A percentile compares a stretch with the other conserved stretches of the same genome.
These are phyloP conservation scores for Phalaenopsis equestris DNA, from an alignment of 106 monocot genomes.

Conservation along the genomic window DNA sequence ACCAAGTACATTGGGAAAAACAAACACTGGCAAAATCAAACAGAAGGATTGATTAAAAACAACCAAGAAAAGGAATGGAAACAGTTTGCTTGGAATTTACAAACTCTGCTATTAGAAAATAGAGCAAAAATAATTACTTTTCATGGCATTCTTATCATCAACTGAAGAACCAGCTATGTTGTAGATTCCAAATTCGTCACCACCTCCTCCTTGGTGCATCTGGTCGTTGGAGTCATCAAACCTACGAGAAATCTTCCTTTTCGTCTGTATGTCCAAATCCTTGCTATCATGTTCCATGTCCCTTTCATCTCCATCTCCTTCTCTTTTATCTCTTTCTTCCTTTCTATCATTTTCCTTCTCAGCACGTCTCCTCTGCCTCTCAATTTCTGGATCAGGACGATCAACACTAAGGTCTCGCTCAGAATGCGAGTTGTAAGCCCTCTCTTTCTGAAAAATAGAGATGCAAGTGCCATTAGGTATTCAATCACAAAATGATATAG, in stretches of 20 bases:
- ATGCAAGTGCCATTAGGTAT: background rate
- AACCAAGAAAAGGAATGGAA: background rate
- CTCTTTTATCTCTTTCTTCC: conserved; percentile 70
- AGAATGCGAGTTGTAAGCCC: conserved; percentile 34
- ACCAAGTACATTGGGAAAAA: background rate
- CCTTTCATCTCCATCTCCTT: conserved; percentile 62
- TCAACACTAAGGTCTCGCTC: conserved; percentile 89
- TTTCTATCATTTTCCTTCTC: conserved; percentile 85
- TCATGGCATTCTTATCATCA: conserved; percentile 82
- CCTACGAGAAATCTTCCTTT: conserved; percentile 44
- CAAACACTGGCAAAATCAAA: background rate
- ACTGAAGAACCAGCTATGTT: conserved; percentile 59
- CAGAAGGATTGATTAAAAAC: background rate
- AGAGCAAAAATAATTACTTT: conserved; percentile 46
- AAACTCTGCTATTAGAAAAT: background rate
- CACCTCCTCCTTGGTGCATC: conserved; percentile 37
- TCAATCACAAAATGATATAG: background rate
- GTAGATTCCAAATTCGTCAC: conserved; percentile 53
- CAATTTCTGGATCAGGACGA: conserved; percentile 75
- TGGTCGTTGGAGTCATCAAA: conserved; percentile 45
- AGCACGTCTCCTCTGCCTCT: conserved; percentile 49
- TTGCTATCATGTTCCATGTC: conserved; percentile 65
- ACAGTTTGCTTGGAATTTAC: background rate
- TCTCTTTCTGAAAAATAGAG: conserved; percentile 52
- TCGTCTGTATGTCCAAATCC: conserved; percentile 42